Percentiles rank a stretch among this genome's conserved stretches.
These are phyloP conservation scores for Emmonsiellopsis sp. DNA, from an alignment of 2,329 filamentous ascomycete species.

Conservation along the genomic window DNA sequence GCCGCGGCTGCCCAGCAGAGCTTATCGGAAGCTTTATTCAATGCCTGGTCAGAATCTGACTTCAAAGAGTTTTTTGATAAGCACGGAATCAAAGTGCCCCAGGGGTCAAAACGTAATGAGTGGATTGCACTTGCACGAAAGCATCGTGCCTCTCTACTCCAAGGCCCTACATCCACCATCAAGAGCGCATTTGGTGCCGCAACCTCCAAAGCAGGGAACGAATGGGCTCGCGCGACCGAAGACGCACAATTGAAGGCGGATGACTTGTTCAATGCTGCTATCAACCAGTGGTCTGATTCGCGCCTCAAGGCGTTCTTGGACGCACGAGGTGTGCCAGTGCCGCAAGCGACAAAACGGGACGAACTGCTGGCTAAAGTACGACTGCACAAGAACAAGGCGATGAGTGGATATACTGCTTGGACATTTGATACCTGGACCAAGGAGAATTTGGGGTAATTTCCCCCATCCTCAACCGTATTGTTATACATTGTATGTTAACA, in stretches of 20 bases:
- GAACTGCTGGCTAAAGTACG: slow-evolving; percentile 67
- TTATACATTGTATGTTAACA: slow-evolving; percentile 45
- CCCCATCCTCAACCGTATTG: slow-evolving; percentile 7
- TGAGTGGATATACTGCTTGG: slow-evolving; percentile 60
- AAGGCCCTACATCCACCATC: slow-evolving; percentile 21
- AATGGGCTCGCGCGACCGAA: slow-evolving; percentile 67
- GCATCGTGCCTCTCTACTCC: slow-evolving; percentile 57
- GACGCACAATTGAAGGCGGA: slow-evolving; percentile 52
- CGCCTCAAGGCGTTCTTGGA: slow-evolving; percentile 71
- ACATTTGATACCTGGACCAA: slow-evolving; percentile 68
- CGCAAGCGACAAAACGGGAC: slow-evolving; percentile 60
- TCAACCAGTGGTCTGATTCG: slow-evolving; percentile 61
- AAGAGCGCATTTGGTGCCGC: slow-evolving; percentile 55
- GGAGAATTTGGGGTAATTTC: slow-evolving; percentile 53
- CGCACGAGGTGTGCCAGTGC: slow-evolving; percentile 64
- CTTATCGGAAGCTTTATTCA: slow-evolving; percentile 73
- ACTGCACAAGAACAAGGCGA: slow-evolving; percentile 60
- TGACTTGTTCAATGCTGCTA: slow-evolving; percentile 56
- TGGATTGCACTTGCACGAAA: slow-evolving; percentile 82
- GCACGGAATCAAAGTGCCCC: slow-evolving; percentile 80
- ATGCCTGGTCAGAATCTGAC: slow-evolving; percentile 81
- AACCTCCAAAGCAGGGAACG: slow-evolving; percentile 64
- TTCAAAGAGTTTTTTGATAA: slow-evolving; percentile 91
- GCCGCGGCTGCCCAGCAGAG: slow-evolving; percentile 62
- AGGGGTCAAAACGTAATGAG: slow-evolving; percentile 85